Conservation (phyloP, 768 basidiomycete species). For the Boletus sp. region DNA sequence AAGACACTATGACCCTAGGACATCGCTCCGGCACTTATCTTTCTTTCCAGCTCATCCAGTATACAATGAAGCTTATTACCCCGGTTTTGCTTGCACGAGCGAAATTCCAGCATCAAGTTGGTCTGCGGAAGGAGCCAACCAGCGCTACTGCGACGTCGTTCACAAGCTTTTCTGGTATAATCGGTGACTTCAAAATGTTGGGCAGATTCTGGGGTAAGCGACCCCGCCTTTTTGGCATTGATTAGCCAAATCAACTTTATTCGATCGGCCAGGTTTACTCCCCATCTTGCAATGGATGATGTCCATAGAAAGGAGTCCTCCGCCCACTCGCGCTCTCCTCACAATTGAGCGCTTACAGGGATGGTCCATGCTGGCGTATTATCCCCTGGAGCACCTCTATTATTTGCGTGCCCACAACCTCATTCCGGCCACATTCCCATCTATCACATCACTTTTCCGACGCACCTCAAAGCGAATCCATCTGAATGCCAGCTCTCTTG, state of each 20-base stretch:
- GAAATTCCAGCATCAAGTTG: constrained; percentile 61
- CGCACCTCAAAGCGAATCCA: constrained; percentile 39
- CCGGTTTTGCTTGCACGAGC: constrained; percentile 68
- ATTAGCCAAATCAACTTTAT: neutral
- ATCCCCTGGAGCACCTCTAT: constrained; percentile 73
- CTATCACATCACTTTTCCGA: constrained; percentile 42
- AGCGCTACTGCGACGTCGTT: constrained; percentile 55
- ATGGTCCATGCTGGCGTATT: constrained; percentile 72
- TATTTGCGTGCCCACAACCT: constrained; percentile 62
- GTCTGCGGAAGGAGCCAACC: constrained; percentile 48
- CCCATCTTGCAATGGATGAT: constrained; percentile 81
- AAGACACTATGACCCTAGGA: neutral
- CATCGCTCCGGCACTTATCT: neutral
- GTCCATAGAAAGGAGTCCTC: constrained; percentile 65
- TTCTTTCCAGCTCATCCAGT: constrained; percentile 60
- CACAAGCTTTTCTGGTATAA: constrained; percentile 48
- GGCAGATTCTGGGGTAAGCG: constrained; percentile 80
- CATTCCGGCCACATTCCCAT: constrained; percentile 52
- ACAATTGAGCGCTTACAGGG: constrained; percentile 78
- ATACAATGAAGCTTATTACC: constrained; percentile 63
- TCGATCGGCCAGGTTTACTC: constrained; percentile 52
- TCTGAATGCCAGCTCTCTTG: constrained; percentile 47
- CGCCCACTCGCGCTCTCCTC: constrained; percentile 65
- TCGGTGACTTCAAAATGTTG: constrained; percentile 68
- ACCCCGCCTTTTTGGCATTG: neutral